These are phyloP conservation scores for Aspergillus ochraceus DNA, from an alignment of 2,329 filamentous ascomycete genomes.

Conservation along the genomic window DNA sequence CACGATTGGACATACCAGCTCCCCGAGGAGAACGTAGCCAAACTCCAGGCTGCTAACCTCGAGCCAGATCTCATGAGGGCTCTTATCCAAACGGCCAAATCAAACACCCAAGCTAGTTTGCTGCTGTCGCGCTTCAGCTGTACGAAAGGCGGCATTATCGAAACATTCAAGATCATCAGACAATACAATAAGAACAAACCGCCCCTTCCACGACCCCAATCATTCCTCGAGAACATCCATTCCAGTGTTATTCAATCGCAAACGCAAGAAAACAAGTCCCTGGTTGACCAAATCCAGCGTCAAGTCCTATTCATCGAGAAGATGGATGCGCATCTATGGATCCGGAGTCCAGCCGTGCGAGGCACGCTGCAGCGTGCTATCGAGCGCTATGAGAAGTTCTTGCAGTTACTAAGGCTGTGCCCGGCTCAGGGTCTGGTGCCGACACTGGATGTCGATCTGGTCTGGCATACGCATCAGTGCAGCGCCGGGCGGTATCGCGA, in stretches of 20 bases:
- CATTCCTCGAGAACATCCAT: neutral
- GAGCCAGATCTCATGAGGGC: slow-evolving; percentile 5
- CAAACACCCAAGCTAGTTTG: neutral
- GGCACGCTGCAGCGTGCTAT: slow-evolving; percentile 66
- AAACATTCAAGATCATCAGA: neutral
- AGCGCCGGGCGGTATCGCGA: slow-evolving; percentile 37
- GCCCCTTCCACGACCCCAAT: neutral
- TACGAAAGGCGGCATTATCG: neutral
- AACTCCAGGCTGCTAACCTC: slow-evolving; percentile 2
- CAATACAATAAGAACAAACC: neutral
- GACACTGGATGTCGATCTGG: slow-evolving; percentile 36
- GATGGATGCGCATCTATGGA: slow-evolving; percentile 77
- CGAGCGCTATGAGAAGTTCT: slow-evolving; percentile 48
- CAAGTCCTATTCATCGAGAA: slow-evolving; percentile 50
- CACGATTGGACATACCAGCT: slow-evolving; percentile 12
- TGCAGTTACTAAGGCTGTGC: slow-evolving; percentile 38
- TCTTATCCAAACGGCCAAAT: neutral
- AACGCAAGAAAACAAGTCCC: slow-evolving; percentile 6
- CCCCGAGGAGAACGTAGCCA: neutral
- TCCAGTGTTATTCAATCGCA: neutral
- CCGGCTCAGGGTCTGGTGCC: slow-evolving; percentile 33
- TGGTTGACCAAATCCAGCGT: slow-evolving; percentile 43
- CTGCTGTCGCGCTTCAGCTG: neutral
- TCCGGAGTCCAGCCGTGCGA: slow-evolving; percentile 66
- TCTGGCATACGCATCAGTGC: slow-evolving; percentile 37